Evolutionary conservation across 371 early-diverging fungal genomes (phyloP).

Genomic region (Sporodiniella umbellata): DNA sequence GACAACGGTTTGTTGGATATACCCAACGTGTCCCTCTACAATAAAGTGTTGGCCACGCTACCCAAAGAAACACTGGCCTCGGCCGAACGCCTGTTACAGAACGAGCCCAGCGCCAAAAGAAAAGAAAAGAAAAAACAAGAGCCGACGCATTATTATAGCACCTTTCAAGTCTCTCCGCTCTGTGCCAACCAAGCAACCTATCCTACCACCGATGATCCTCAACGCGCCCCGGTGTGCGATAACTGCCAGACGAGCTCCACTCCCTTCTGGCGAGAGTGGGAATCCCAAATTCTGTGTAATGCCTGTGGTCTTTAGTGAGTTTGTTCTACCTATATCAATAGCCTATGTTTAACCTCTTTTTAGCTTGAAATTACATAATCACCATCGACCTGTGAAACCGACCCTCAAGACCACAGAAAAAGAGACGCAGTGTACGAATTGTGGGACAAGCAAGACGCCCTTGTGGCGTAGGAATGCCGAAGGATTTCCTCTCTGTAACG

Average conservation of each 20-base stretch:
- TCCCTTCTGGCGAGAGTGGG: constrained; percentile 93
- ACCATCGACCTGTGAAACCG: constrained; percentile 66
- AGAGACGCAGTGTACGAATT: constrained; percentile 75
- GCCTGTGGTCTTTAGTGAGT: constrained; percentile 92
- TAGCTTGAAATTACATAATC: constrained; percentile 70
- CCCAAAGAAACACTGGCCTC: constrained; percentile 34
- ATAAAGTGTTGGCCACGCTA: constrained; percentile 33
- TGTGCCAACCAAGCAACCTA: not conserved
- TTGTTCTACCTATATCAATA: no score
- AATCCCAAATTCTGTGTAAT: constrained; percentile 86
- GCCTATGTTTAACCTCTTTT: not conserved
- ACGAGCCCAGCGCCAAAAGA: constrained; percentile 7
- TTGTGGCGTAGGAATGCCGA: constrained; percentile 92
- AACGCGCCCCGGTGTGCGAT: constrained; percentile 49
- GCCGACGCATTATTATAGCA: constrained; percentile 16
- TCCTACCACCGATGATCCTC: not conserved
- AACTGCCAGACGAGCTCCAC: constrained; percentile 91
- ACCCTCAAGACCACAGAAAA: no score
- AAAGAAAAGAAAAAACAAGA: no score
- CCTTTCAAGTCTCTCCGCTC: constrained; percentile 7
- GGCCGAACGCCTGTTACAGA: constrained; percentile 33
- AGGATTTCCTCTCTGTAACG: constrained; percentile 89
- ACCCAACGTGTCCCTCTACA: constrained; percentile 30
- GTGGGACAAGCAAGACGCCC: constrained; percentile 86
- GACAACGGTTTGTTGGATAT: constrained; percentile 9